Conservation (phyloP, 2,329 filamentous ascomycete species). For the Dryadomyces quercus-mongolicae region DNA sequence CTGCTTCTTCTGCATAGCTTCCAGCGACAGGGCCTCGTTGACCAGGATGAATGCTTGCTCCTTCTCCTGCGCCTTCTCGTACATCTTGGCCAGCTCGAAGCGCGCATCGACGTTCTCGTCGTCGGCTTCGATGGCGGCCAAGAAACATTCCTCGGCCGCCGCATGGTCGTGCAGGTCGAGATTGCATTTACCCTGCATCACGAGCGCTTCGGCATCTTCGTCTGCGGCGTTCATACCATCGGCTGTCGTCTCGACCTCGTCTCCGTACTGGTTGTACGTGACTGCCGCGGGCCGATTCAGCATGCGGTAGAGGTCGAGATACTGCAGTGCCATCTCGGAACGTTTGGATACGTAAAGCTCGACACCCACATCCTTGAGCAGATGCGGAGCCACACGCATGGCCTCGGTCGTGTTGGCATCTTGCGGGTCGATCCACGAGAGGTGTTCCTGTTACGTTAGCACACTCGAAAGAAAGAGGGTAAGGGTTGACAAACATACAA, state of each 20-base stretch:
- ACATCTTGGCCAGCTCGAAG: conserved; percentile 71
- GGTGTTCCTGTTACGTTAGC: conserved; percentile 28
- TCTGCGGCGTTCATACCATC: conserved; percentile 18
- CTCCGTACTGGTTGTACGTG: conserved; percentile 2
- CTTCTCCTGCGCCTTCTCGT: conserved; percentile 60
- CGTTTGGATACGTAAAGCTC: conserved; percentile 29
- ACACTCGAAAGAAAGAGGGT: no score
- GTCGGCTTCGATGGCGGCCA: conserved; percentile 61
- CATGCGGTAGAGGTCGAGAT: conserved; percentile 41
- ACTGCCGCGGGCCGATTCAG: conserved; percentile 25
- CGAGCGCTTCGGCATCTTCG: conserved; percentile 34
- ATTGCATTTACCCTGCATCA: conserved; percentile 57
- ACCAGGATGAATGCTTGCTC: conserved; percentile 69
- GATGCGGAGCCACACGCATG: conserved; percentile 58
- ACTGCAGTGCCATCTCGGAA: conserved; percentile 34
- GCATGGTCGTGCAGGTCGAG: conserved; percentile 48
- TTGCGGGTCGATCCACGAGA: conserved; percentile 57
- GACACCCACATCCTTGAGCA: conserved; percentile 57
- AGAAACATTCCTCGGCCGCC: conserved; percentile 66
- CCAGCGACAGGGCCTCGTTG: conserved; percentile 60
- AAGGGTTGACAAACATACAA: conserved; percentile 19
- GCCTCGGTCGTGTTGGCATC: conserved; percentile 34
- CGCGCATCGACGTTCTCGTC: conserved; percentile 63
- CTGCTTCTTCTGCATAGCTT: conserved; percentile 23
- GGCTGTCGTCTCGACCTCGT: neutral